Base-by-base conservation (phyloP, 2,329 filamentous ascomycete genomes). In the Fusarium sp. region DNA sequence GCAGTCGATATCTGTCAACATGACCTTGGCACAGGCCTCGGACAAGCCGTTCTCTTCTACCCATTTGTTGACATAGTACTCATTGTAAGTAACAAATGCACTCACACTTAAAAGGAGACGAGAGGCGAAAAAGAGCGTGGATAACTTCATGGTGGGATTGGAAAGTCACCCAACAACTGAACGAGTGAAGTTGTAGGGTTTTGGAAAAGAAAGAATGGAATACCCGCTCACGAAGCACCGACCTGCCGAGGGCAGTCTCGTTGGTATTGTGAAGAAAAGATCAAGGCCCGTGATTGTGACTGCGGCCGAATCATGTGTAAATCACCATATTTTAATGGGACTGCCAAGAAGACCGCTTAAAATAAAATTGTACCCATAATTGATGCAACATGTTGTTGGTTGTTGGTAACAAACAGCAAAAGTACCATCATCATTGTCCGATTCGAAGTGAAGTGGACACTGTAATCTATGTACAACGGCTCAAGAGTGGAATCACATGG, bases 221-320 rank as follows among this genome's bases (percentile, higher is more conserved):
- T n/a, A 0, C 4, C 18, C 5, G 5, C 15, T n/a, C 18, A 20
- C 9, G 2, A 12, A 6, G 1, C 1, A 10, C 46, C 1, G 5
- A 1, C 1, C 9, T n/a, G 1, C 3, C 5, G 6, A 35, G 20
- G 3, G 40, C 38, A 3, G 5, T 7, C 26, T 44, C 12, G 3
- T 17, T 15, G 3, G 1, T 9, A 23, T 46, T 46, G 33, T 55
- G 10, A 3, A 11, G 3, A 23, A 0, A 33, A 9, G 2, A n/a
- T 5, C 5, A 9, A 18, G 2, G 40, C 1, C 17, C 9, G 14
- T 56, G 26, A 17, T 54, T 12, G 4, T 42, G 11, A 23, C 26
- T 7, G n/a, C 7, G 40, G 20, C 7, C 4, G 2, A 27, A 46
- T 46, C 27, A 56, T 33, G n/a, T 46, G 30, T 30, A 10, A 45